Evolutionary conservation across 2,329 filamentous ascomycete species (phyloP), one percentile per base, ranked within the genome.

Genomic region (Penicillium hesseltinei): DNA sequence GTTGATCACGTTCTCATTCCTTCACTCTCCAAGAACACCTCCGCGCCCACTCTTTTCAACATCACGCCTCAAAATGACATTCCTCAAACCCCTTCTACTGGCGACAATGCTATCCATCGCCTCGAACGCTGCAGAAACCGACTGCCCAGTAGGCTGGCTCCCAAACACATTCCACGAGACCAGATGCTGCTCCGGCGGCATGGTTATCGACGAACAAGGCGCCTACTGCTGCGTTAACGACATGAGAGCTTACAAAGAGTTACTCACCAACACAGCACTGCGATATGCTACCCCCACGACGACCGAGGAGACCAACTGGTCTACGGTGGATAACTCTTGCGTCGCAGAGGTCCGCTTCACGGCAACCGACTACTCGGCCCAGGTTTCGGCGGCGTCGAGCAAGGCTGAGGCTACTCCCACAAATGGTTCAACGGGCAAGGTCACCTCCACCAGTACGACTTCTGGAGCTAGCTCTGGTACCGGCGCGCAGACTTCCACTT

Each of bases 191-290:
- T 27, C 45, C 21, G 53, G 57, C 9, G 10, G 11, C 19, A 53
- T 59, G 57, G 15, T 40, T 2, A 25, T 57, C 31, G 31, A 35
- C n/a, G 25, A 52, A 8, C 17, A 38, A 10, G 25, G 17, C 17
- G 49, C 57, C 3, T 57, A 45, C 54, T 57, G 49, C 44, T 59
- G 57, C 10, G 53, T 59, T 19, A 46, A 29, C 11, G 49, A 59
- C 10, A 17, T 40, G 43, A 44, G 38, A 25, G 2, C 1, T 9
- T 25, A 17, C 11, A 40, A 23, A 17, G 51, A 49, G 19, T 11
- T 35, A 9, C 25, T 49, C 13, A 29, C 43, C 25, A 13, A 45
- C 25, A 31, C n/a, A 21, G 27, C 43, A 1, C 1, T 21, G 11
- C n/a, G 8, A 13, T 31, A 31, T 4, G 27, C 27, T 8, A 48